Evolutionary conservation across 345 rosid genomes (phyloP).

Genomic region (Eutrema heterophyllum): DNA sequence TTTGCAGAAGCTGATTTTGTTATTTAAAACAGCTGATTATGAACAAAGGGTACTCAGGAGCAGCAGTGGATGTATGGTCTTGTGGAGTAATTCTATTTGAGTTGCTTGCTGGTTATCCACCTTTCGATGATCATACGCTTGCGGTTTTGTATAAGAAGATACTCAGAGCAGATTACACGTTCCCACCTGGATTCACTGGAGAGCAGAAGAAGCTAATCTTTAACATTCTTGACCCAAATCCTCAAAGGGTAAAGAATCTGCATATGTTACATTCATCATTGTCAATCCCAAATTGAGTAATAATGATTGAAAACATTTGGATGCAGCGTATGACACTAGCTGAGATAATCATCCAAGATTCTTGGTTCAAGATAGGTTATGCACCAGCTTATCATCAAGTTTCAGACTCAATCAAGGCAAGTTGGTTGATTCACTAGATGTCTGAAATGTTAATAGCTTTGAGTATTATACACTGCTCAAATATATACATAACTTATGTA

Average conservation of each 20-base stretch:
- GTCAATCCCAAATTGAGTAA: not conserved
- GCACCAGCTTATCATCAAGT: constrained; percentile 54
- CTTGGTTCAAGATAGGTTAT: constrained; percentile 74
- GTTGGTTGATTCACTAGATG: constrained; percentile 1
- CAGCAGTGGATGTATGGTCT: constrained; percentile 90
- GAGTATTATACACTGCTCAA: not conserved
- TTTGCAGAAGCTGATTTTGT: constrained; percentile 3
- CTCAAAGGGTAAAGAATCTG: constrained; percentile 39
- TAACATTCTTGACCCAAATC: constrained; percentile 65
- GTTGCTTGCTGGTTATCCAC: constrained; percentile 68
- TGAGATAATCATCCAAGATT: constrained; percentile 59
- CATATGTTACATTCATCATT: not conserved
- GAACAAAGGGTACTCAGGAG: constrained; percentile 74
- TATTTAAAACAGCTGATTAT: constrained; percentile 53
- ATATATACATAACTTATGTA: not conserved
- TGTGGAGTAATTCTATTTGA: constrained; percentile 91
- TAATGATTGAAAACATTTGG: not conserved
- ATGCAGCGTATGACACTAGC: constrained; percentile 62
- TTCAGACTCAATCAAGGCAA: constrained; percentile 56
- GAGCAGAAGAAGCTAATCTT: constrained; percentile 60
- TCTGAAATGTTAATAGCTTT: not conserved
- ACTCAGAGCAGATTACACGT: constrained; percentile 60
- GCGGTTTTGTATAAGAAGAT: constrained; percentile 66
- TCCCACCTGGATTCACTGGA: constrained; percentile 54
- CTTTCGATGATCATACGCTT: constrained; percentile 75